A percentile compares a stretch with the other conserved stretches of the same genome.
phyloP scores from a whole-genome alignment of 108 stramenopile species.

The Aurantiochytrium sp. region DNA sequence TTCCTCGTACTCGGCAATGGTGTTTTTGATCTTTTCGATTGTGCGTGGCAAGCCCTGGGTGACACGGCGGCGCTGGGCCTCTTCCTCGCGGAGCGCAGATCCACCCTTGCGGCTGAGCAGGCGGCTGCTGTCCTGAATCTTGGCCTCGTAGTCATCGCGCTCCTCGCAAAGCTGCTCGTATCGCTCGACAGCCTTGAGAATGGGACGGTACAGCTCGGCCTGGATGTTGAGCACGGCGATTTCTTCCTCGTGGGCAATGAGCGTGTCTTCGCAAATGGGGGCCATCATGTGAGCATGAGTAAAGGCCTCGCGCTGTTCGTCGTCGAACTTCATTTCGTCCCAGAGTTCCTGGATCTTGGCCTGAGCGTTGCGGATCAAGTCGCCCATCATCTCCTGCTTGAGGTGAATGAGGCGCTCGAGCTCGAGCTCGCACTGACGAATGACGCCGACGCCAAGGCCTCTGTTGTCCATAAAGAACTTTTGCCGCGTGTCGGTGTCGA shows the following conservation, averaged over 20 bases:
- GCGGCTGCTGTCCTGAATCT: slow-evolving; percentile 5
- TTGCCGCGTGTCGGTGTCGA: background rate
- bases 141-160: background rate
- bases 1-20: slow-evolving; percentile 8
- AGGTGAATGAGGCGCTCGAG: background rate
- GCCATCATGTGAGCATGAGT: slow-evolving; percentile 14
- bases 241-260: background rate
- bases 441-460: background rate
- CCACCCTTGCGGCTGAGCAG: background rate
- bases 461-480: slow-evolving; percentile 16
- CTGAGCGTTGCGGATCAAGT: background rate
- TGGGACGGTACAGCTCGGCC: slow-evolving; percentile 13
- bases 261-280: slow-evolving; percentile 13
- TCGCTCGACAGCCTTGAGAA: slow-evolving; percentile 1
- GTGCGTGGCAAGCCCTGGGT: background rate
- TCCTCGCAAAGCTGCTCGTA: slow-evolving; percentile 15
- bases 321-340: slow-evolving; percentile 1
- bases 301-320: slow-evolving; percentile 2
- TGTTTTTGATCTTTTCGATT: background rate
- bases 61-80: slow-evolving; percentile 2
- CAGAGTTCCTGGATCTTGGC: background rate
- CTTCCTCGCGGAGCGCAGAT: background rate
- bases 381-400: slow-evolving; percentile 18
- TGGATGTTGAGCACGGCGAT: slow-evolving; percentile 12
- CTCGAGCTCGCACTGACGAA: slow-evolving; percentile 5